These are phyloP conservation scores for Pseudodiploospora longispora DNA, from an alignment of 2,329 filamentous ascomycete species.

Conservation along the genomic window DNA sequence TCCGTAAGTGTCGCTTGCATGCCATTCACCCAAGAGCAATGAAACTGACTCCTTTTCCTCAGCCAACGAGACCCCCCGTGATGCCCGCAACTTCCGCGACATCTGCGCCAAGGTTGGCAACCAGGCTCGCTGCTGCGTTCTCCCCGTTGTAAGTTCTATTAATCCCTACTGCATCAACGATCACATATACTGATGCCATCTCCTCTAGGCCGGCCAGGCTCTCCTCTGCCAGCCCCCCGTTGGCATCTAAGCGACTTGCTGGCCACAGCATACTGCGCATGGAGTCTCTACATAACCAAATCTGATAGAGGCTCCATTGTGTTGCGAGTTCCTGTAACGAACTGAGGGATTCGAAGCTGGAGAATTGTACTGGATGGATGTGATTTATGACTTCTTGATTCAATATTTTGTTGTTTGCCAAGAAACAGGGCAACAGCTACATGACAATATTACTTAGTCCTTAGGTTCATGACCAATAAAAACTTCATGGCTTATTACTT, in stretches of 20 bases:
- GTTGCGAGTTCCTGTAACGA: neutral
- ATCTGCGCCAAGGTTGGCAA: slow-evolving; percentile 1
- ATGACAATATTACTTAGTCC: no score
- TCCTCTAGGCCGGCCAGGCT: slow-evolving; percentile 1
- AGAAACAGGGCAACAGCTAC: no score
- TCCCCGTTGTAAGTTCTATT: slow-evolving; percentile 4
- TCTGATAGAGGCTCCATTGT: neutral
- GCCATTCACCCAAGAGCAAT: neutral
- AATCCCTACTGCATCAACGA: neutral
- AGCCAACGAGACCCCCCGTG: neutral
- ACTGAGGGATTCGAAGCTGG: no score
- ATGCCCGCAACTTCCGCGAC: neutral
- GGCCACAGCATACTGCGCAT: no score
- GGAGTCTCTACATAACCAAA: neutral
- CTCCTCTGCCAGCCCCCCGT: slow-evolving; percentile 2
- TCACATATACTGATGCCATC: neutral
- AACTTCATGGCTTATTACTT: no score
- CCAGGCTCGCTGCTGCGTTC: slow-evolving; percentile 5
- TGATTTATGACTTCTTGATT: no score
- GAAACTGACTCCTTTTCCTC: neutral
- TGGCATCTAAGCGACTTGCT: neutral
- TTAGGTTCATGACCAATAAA: no score
- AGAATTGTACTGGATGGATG: no score
- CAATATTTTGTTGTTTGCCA: no score
- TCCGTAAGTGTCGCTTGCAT: slow-evolving; percentile 5